A percentile compares a stretch with the other conserved stretches of the same genome.
Conservation (phyloP, 768 basidiomycete species). For the Kwoniella shandongensis region DNA sequence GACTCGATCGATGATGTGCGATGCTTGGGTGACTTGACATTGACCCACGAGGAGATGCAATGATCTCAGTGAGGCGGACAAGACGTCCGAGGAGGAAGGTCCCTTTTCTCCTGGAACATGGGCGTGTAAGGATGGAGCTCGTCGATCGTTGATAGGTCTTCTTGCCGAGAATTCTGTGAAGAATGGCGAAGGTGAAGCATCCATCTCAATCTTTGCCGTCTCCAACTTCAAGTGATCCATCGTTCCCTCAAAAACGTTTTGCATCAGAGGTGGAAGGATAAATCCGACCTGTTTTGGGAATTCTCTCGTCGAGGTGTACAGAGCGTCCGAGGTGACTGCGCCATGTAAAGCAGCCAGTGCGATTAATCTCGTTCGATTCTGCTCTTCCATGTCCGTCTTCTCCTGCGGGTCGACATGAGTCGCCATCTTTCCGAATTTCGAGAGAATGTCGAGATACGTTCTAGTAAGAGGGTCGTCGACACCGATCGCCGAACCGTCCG, state of each 20-base stretch:
- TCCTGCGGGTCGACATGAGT: slow-evolving; percentile 53
- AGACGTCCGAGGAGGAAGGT: slow-evolving; percentile 70
- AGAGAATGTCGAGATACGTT: slow-evolving; percentile 69
- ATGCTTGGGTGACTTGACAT: slow-evolving; percentile 73
- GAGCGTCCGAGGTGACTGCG: slow-evolving; percentile 77
- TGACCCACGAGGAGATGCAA: slow-evolving; percentile 71
- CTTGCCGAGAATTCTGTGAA: slow-evolving; percentile 75
- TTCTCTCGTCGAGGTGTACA: slow-evolving; percentile 70
- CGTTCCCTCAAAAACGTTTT: slow-evolving; percentile 64
- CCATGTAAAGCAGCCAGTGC: slow-evolving; percentile 80
- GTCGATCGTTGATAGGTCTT: slow-evolving; percentile 72
- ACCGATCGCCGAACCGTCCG: slow-evolving; percentile 79
- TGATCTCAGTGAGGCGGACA: slow-evolving; percentile 69
- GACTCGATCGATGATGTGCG: slow-evolving; percentile 68
- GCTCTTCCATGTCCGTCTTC: slow-evolving; percentile 65
- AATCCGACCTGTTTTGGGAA: slow-evolving; percentile 70
- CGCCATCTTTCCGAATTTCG: slow-evolving; percentile 66
- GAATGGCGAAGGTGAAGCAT: slow-evolving; percentile 69
- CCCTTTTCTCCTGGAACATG: slow-evolving; percentile 87
- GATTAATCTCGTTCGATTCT: slow-evolving; percentile 78
- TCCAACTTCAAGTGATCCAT: slow-evolving; percentile 65
- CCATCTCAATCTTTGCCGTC: slow-evolving; percentile 66
- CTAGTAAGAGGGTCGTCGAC: slow-evolving; percentile 69
- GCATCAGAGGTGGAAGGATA: slow-evolving; percentile 70
- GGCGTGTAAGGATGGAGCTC: slow-evolving; percentile 83